Conservation (phyloP, 192 early-diverging fungal genomes). For the Podila epigama region DNA sequence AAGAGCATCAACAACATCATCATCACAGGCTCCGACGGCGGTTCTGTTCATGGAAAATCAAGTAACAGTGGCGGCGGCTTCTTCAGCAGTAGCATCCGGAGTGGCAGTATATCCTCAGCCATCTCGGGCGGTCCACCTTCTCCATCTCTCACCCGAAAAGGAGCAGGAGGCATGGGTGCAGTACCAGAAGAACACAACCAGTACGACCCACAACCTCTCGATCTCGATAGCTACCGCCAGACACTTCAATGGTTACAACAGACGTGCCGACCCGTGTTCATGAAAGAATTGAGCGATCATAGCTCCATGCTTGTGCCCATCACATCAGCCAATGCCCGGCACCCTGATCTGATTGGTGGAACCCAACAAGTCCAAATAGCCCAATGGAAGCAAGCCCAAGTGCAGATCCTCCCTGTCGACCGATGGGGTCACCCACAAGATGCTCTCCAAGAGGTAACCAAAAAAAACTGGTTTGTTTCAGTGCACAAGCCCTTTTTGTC, state of each 20-base stretch:
- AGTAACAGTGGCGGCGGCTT: slow-evolving; percentile 33
- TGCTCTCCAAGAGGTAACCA: slow-evolving; percentile 46
- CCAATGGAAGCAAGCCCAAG: slow-evolving; percentile 35
- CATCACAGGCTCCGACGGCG: background rate
- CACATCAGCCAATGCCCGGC: slow-evolving; percentile 25
- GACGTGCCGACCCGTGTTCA: slow-evolving; percentile 44
- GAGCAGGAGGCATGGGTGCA: slow-evolving; percentile 28
- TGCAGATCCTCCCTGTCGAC: slow-evolving; percentile 33
- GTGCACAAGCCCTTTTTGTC: background rate
- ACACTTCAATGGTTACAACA: slow-evolving; percentile 43
- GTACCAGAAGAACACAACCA: slow-evolving; percentile 16
- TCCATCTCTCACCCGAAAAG: slow-evolving; percentile 4
- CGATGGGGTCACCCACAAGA: slow-evolving; percentile 35
- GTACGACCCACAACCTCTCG: slow-evolving; percentile 5
- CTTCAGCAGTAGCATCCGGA: slow-evolving; percentile 42
- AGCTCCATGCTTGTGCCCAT: slow-evolving; percentile 27
- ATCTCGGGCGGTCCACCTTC: slow-evolving; percentile 2
- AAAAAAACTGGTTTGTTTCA: too few relatives aligned
- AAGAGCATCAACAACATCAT: slow-evolving; percentile 8
- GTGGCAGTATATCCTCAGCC: slow-evolving; percentile 28
- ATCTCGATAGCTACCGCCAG: slow-evolving; percentile 39
- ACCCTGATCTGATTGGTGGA: slow-evolving; percentile 26
- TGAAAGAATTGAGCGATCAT: slow-evolving; percentile 29
- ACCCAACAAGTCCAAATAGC: slow-evolving; percentile 28
- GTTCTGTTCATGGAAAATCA: background rate